phyloP scores from a whole-genome alignment of 2,329 filamentous ascomycete genomes.

The Beauveria australis region DNA sequence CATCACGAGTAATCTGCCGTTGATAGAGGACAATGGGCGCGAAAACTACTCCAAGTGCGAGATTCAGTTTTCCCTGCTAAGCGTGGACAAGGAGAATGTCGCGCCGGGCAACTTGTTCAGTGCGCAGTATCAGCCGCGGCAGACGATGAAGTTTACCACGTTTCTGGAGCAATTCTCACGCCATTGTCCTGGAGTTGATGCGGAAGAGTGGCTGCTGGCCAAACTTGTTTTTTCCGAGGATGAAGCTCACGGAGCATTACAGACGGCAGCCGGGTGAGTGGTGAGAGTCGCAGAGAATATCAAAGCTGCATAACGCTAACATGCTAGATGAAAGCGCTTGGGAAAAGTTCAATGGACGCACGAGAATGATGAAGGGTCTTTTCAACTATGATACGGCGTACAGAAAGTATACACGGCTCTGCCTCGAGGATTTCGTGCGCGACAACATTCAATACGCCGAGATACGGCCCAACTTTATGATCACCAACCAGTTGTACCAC shows the following conservation, averaged over 20 bases:
- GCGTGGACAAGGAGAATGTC: slow-evolving; percentile 21
- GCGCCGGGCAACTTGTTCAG: slow-evolving; percentile 40
- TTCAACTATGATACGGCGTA: slow-evolving; percentile 60
- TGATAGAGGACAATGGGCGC: slow-evolving; percentile 31
- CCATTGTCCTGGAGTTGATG: slow-evolving; percentile 19
- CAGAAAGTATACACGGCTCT: slow-evolving; percentile 48
- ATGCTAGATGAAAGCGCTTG: slow-evolving; percentile 34
- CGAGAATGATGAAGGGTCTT: slow-evolving; percentile 64
- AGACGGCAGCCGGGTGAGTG: slow-evolving; percentile 46
- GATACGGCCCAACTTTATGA: slow-evolving; percentile 62
- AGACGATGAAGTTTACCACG: slow-evolving; percentile 34
- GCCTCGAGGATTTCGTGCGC: slow-evolving; percentile 52
- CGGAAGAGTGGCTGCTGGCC: slow-evolving; percentile 46
- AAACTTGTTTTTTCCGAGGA: slow-evolving; percentile 56
- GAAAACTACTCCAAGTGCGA: slow-evolving; percentile 45
- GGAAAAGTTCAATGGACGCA: slow-evolving; percentile 59
- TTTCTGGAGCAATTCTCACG: slow-evolving; percentile 31
- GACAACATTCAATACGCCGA: slow-evolving; percentile 66
- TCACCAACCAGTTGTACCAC: slow-evolving; percentile 50
- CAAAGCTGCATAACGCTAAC: slow-evolving; percentile 1
- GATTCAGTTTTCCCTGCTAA: slow-evolving; percentile 52
- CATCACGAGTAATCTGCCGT: slow-evolving; percentile 49
- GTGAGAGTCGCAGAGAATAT: background rate
- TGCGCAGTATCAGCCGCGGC: slow-evolving; percentile 34
- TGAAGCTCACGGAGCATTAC: slow-evolving; percentile 46